These are phyloP conservation scores for Candida incommunis DNA, from an alignment of 805 yeast genomes.

Conservation along the genomic window DNA sequence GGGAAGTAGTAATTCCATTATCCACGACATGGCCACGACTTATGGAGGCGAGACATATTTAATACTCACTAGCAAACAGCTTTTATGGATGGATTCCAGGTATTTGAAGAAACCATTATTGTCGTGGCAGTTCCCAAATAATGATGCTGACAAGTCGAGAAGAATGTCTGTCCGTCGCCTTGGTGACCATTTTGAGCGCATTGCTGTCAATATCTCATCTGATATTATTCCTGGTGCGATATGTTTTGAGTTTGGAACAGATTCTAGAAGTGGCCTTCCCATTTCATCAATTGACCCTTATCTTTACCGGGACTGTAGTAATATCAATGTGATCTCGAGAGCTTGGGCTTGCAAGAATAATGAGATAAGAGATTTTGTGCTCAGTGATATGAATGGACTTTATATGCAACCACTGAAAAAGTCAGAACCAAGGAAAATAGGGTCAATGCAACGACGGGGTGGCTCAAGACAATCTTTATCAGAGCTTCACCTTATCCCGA, in stretches of 20 bases:
- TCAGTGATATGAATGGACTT: neutral
- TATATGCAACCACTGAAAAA: neutral
- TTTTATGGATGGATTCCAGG: constrained; percentile 34
- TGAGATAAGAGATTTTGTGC: neutral
- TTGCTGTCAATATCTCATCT: neutral
- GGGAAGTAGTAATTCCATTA: too few relatives aligned
- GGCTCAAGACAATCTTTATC: too few relatives aligned
- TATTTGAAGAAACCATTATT: constrained; percentile 32
- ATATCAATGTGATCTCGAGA: neutral
- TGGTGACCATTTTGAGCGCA: neutral
- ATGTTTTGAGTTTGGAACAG: neutral
- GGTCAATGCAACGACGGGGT: too few relatives aligned
- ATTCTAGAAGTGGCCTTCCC: constrained; percentile 16
- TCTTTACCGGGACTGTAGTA: neutral
- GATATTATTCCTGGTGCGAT: neutral
- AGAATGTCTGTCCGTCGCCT: neutral
- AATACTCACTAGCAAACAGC: neutral
- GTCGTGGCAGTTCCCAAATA: constrained; percentile 40
- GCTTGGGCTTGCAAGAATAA: neutral
- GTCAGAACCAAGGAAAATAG: too few relatives aligned
- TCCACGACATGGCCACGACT: neutral
- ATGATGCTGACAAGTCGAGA: neutral
- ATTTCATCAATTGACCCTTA: constrained; percentile 26
- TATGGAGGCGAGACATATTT: neutral
- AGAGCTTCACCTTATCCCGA: too few relatives aligned